These are phyloP conservation scores for Phytophthora macrochlamydospora DNA, from an alignment of 352 stramenopile species.

Conservation along the genomic window DNA sequence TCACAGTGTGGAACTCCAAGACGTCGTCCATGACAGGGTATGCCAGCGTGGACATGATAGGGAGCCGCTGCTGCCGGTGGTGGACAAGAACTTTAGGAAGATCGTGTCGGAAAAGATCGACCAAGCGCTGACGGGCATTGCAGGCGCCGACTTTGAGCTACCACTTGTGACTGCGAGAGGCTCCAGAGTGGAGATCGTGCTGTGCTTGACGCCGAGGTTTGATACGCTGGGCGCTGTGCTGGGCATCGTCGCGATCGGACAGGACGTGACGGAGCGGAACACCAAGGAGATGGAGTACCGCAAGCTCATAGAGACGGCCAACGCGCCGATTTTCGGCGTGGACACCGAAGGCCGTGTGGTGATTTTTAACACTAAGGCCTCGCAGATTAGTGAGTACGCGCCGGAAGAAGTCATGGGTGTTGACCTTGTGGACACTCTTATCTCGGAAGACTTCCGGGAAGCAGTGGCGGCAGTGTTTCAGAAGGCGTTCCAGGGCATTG, in stretches of 20 bases:
- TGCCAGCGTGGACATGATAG: conserved; percentile 49
- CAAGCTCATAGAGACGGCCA: conserved; percentile 87
- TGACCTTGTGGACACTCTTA: conserved; percentile 70
- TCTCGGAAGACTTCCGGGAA: conserved; percentile 48
- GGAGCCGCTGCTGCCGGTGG: conserved; percentile 49
- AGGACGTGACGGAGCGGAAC: conserved; percentile 68
- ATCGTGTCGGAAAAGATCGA: conserved; percentile 60
- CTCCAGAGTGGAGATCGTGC: conserved; percentile 56
- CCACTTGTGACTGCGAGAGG: conserved; percentile 51
- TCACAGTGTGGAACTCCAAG: conserved; percentile 74
- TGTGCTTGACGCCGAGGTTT: conserved; percentile 60
- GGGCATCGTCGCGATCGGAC: conserved; percentile 59
- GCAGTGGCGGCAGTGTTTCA: conserved; percentile 39
- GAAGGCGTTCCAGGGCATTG: conserved; percentile 44
- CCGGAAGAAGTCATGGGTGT: conserved; percentile 68
- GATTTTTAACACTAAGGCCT: conserved; percentile 85
- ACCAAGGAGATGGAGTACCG: conserved; percentile 75
- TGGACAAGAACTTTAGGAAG: conserved; percentile 46
- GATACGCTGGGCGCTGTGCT: conserved; percentile 41
- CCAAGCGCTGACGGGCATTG: conserved; percentile 47
- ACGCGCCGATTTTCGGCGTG: conserved; percentile 88
- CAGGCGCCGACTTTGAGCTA: conserved; percentile 56
- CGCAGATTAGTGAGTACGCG: conserved; percentile 73
- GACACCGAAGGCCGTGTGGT: conserved; percentile 52
- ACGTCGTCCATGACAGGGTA: conserved; percentile 60